Evolutionary conservation across 371 early-diverging fungal genomes (phyloP).

Genomic region (Syncephalastrum sp.): DNA sequence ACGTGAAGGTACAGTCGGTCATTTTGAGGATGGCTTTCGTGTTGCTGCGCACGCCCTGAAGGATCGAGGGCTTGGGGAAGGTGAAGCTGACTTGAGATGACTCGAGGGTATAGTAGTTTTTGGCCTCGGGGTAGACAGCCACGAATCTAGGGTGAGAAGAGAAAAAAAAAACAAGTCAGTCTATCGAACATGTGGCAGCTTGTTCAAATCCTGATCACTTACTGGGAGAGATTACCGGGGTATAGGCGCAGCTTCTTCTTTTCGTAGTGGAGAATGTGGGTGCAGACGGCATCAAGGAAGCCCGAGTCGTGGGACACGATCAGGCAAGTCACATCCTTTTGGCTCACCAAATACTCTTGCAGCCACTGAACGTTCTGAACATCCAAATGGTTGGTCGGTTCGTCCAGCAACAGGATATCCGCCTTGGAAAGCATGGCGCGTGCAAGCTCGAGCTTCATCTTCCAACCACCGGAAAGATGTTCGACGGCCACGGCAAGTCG

Average conservation of each 20-base stretch:
- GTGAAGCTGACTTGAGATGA: constrained; percentile 68
- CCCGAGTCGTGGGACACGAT: constrained; percentile 99
- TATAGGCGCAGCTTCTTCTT: constrained; percentile 68
- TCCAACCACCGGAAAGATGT: constrained; percentile 87
- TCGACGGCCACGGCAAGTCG: constrained; percentile 59
- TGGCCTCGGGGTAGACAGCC: constrained; percentile 54
- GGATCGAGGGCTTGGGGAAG: constrained; percentile 75
- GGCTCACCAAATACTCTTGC: constrained; percentile 90
- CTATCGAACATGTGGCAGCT: no score
- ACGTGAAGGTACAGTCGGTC: constrained; percentile 64
- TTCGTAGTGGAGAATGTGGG: constrained; percentile 79
- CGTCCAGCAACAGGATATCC: constrained; percentile 96
- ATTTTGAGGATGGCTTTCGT: constrained; percentile 79
- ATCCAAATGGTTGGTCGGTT: constrained; percentile 95
- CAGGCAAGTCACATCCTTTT: constrained; percentile 93
- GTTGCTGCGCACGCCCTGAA: constrained; percentile 73
- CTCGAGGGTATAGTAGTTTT: constrained; percentile 71
- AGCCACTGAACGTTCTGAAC: constrained; percentile 95
- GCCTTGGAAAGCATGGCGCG: constrained; percentile 82
- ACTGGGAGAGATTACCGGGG: constrained; percentile 66
- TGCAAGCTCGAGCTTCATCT: constrained; percentile 84
- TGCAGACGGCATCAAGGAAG: constrained; percentile 85
- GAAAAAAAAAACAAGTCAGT: not conserved
- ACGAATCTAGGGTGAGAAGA: constrained; percentile 40
- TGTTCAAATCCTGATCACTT: constrained; percentile 3